These are phyloP conservation scores for Rhodotorula kratochvilovae DNA, from an alignment of 768 basidiomycete species.

Conservation along the genomic window DNA sequence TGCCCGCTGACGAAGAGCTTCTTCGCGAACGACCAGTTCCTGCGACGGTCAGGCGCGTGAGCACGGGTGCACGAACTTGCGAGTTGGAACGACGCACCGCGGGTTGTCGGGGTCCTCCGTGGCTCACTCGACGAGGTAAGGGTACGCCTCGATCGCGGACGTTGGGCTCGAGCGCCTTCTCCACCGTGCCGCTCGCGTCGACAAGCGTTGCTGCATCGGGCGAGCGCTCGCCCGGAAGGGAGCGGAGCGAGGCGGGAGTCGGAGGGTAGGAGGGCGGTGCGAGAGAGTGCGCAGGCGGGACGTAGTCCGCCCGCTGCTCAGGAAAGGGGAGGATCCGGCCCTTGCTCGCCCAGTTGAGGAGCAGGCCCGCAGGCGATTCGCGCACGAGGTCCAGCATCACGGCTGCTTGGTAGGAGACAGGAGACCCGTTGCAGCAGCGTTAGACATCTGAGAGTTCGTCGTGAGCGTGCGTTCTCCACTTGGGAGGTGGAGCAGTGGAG, in stretches of 20 bases:
- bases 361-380: conserved; percentile 33
- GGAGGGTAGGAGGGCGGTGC: conserved; percentile 17
- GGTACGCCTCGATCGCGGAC: not conserved
- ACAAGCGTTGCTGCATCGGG: conserved; percentile 13
- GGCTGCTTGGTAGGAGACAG: too few relatives aligned
- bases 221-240: not conserved
- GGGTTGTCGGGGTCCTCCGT: conserved; percentile 38
- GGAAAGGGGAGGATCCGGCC: conserved; percentile 34
- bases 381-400: conserved; percentile 25
- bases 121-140: conserved; percentile 36
- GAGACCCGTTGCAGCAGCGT: too few relatives aligned
- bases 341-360: conserved; percentile 27
- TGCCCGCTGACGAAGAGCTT: conserved; percentile 24
- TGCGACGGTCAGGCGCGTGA: not conserved
- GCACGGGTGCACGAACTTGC: too few relatives aligned
- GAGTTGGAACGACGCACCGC: conserved; percentile 23
- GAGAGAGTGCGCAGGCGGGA: conserved; percentile 16
- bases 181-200: not conserved
- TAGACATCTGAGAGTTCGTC: too few relatives aligned
- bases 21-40: conserved; percentile 32
- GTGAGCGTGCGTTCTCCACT: too few relatives aligned
- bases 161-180: conserved; percentile 2
- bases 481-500: too few relatives aligned
- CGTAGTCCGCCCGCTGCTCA: conserved; percentile 35
- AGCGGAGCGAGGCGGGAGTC: not conserved